Conservation (phyloP, 1,284 basidiomycete species). For the Sporisorium exsertum region DNA sequence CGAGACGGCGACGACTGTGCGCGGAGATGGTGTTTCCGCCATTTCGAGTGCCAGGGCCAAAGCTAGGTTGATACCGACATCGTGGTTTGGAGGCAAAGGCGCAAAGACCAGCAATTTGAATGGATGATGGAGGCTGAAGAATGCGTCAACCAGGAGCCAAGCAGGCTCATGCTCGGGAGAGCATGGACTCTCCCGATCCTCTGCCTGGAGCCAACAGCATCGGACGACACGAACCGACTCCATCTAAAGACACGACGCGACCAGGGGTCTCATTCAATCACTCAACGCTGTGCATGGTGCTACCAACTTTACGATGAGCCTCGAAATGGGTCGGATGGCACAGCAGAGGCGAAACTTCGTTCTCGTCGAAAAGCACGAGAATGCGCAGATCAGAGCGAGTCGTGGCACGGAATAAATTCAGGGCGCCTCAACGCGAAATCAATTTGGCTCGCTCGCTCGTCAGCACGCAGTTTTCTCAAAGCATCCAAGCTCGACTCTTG, state of each 20-base stretch:
- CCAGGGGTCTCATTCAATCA: conserved; percentile 3
- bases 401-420: conserved; percentile 13
- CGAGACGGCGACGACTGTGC: conserved; percentile 4
- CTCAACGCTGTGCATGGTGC: not conserved
- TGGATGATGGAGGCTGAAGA: not conserved
- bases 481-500: not conserved
- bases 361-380: not conserved
- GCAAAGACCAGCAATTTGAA: not conserved
- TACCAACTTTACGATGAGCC: not conserved
- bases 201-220: not conserved
- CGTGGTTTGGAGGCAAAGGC: conserved; percentile 2
- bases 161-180: not conserved
- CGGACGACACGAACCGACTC: not conserved
- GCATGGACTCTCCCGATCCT: not conserved
- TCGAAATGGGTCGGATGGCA: not conserved
- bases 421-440: conserved; percentile 7
- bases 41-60: not conserved
- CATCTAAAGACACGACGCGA: not conserved
- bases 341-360: conserved; percentile 3
- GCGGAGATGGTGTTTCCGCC: not conserved
- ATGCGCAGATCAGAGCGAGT: not conserved
- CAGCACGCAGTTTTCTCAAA: conserved; percentile 9
- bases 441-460: conserved; percentile 1
- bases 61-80: not conserved
- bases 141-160: not conserved